A percentile compares a stretch with the other conserved stretches of the same genome.
Evolutionary conservation across 1,139 yeast species (phyloP).

Genomic region (Protomyces inouyei): DNA sequence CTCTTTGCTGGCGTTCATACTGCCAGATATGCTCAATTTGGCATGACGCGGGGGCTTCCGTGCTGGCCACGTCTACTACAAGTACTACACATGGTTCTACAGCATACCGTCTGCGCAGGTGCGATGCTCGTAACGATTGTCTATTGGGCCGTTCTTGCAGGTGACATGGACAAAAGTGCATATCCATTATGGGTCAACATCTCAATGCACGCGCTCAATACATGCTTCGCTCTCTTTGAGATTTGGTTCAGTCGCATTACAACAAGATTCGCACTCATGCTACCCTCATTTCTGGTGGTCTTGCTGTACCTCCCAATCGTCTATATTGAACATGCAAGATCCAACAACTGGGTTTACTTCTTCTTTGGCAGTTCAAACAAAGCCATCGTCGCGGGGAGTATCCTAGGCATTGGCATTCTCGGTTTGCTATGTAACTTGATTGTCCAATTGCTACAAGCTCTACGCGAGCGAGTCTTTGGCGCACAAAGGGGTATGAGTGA

Average conservation of each 20-base stretch:
- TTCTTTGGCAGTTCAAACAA: not conserved
- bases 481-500: not conserved
- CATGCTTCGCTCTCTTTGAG: not conserved
- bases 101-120: not conserved
- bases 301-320: not conserved
- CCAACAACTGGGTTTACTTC: not conserved
- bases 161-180: not conserved
- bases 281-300: not conserved
- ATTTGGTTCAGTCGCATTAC: not conserved
- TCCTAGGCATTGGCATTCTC: not conserved
- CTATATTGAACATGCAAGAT: not conserved
- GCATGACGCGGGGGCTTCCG: not conserved
- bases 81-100: not conserved
- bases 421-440: not conserved
- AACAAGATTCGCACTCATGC: not conserved
- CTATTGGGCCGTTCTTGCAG: not conserved
- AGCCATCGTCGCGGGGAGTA: not conserved
- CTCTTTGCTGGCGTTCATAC: not conserved
- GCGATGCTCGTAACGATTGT: not conserved
- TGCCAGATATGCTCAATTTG: not conserved
- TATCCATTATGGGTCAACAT: not conserved
- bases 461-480: not conserved
- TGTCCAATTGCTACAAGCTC: not conserved
- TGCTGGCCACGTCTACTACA: not conserved
- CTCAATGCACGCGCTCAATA: not conserved